Base-by-base conservation (phyloP, 202 grass and related monocot genomes). In the Bolboschoenoplectus hybrid region DNA sequence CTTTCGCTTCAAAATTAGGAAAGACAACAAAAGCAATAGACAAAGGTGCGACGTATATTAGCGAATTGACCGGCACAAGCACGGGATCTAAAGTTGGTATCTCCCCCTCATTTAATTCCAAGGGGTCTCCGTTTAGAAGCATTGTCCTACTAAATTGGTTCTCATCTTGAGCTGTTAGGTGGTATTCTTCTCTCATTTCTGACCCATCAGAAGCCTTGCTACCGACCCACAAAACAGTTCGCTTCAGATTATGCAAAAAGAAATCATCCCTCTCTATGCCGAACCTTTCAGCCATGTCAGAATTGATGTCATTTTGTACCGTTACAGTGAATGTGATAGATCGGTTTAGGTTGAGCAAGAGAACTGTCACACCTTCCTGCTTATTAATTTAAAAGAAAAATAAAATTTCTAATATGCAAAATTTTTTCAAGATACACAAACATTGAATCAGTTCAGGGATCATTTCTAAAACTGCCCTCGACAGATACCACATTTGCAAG, bases 331-430 rank as follows among this genome's bases (percentile, higher is more conserved):
- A 99, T 68, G 87, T 83, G 58, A 79, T 94, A 61, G 85, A 74
- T 67, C 19, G 73, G 85, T 92, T 95, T 85, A 99, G 88, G 92
- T 99, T 99, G 80, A 99, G 78, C 90, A 99, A 85, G 52, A 99
- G 91, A 47, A 99, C 81, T 41, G 97, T 76, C 5, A 99, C 40
- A 2, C 97, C 97, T 9, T 88, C 91, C 97, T 99, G 83, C 81
- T 86, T 89, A 84, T 68, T 70, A 67, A 84, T 52, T 56, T 46
- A 82, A 68, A 65, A 74, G 14, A 50, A 51, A 85, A 73, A 9
- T 26, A 5, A 63, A 64, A 3, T 19, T 65, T 65, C 16, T 38
- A 8, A 20, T 72, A 53, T 3, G 13, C 73, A 57, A 71, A n/a
- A 58, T 44, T 43, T 17, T 75, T 45, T 16, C 57, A 57, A 57